Evolutionary conservation across 805 yeast species (phyloP).

Genomic region (Ogataea haglerorum): DNA sequence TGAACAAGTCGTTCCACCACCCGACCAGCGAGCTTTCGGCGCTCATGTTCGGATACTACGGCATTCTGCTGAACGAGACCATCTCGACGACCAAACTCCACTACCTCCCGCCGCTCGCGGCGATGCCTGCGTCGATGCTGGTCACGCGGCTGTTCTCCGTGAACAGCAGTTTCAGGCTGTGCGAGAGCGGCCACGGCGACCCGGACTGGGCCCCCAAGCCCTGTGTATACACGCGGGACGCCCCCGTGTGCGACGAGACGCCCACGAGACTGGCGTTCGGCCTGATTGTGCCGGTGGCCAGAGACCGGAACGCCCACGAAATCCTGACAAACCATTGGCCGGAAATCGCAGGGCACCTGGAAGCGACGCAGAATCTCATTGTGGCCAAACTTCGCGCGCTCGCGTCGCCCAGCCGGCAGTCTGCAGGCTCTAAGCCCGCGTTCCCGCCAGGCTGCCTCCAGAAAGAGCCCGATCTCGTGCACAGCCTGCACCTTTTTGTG

Average conservation of each 20-base stretch:
- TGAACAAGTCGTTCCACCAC: slow-evolving; percentile 37
- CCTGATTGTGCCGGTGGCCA: slow-evolving; percentile 43
- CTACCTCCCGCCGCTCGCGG: slow-evolving; percentile 40
- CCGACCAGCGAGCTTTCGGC: slow-evolving; percentile 44
- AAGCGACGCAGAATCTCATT: slow-evolving; percentile 39
- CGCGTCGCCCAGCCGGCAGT: slow-evolving; percentile 7
- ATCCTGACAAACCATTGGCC: slow-evolving; percentile 49
- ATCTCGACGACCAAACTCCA: slow-evolving; percentile 46
- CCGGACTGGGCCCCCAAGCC: slow-evolving; percentile 43
- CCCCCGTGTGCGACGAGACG: slow-evolving; percentile 13
- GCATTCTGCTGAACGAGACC: slow-evolving; percentile 47
- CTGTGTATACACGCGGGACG: slow-evolving; percentile 33
- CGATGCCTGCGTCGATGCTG: slow-evolving; percentile 38
- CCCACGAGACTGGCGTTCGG: slow-evolving; percentile 45
- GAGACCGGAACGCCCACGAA: slow-evolving; percentile 31
- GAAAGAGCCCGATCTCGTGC: slow-evolving; percentile 41
- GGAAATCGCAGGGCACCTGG: slow-evolving; percentile 40
- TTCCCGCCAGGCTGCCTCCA: slow-evolving; percentile 41
- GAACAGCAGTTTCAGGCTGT: slow-evolving; percentile 23
- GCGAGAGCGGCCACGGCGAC: slow-evolving; percentile 3
- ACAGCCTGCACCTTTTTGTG: slow-evolving; percentile 36
- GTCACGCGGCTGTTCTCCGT: slow-evolving; percentile 43
- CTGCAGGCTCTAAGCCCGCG: slow-evolving; percentile 13
- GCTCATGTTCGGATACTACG: slow-evolving; percentile 53
- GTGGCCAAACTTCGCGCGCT: slow-evolving; percentile 34